phyloP scores from a whole-genome alignment of 2,329 filamentous ascomycete species.

The Alternaria rosae region DNA sequence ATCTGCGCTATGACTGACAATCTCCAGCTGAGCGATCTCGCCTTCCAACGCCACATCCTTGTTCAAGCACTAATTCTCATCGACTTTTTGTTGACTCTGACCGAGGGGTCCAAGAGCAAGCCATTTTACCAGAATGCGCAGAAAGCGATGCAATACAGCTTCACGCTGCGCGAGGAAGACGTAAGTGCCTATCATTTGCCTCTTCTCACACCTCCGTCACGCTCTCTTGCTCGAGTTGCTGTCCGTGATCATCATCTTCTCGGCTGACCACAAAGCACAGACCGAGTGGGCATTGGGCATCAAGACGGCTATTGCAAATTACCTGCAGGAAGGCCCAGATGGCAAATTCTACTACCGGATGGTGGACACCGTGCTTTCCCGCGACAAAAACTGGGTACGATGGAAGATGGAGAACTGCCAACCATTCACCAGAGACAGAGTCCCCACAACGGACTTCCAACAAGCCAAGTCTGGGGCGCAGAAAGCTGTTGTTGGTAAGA shows the following conservation, averaged over 20 bases:
- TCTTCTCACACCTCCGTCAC: constrained; percentile 22
- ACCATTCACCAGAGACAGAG: constrained; percentile 77
- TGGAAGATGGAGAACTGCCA: constrained; percentile 98
- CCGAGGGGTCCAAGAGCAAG: constrained; percentile 81
- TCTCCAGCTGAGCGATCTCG: constrained; percentile 82
- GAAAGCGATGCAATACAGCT: constrained; percentile 85
- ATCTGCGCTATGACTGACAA: constrained; percentile 37
- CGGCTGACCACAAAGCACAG: constrained; percentile 57
- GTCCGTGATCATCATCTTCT: constrained; percentile 33
- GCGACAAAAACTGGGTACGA: constrained; percentile 98
- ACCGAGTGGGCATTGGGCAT: constrained; percentile 84
- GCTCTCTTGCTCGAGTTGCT: constrained; percentile 22
- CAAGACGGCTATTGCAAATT: constrained; percentile 79
- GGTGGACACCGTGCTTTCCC: constrained; percentile 92
- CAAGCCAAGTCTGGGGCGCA: constrained; percentile 72
- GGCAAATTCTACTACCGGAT: constrained; percentile 95
- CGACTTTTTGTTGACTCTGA: constrained; percentile 93
- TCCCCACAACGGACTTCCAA: constrained; percentile 73
- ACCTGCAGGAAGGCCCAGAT: constrained; percentile 80
- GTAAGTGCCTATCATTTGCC: constrained; percentile 59
- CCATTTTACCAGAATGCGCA: constrained; percentile 75
- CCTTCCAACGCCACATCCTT: constrained; percentile 91
- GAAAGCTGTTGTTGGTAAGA: constrained; percentile 73
- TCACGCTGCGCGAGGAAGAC: constrained; percentile 81
- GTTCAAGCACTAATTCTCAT: constrained; percentile 94